phyloP scores from a whole-genome alignment of 2,329 filamentous ascomycete genomes.

The Sporothrix schenckii region DNA sequence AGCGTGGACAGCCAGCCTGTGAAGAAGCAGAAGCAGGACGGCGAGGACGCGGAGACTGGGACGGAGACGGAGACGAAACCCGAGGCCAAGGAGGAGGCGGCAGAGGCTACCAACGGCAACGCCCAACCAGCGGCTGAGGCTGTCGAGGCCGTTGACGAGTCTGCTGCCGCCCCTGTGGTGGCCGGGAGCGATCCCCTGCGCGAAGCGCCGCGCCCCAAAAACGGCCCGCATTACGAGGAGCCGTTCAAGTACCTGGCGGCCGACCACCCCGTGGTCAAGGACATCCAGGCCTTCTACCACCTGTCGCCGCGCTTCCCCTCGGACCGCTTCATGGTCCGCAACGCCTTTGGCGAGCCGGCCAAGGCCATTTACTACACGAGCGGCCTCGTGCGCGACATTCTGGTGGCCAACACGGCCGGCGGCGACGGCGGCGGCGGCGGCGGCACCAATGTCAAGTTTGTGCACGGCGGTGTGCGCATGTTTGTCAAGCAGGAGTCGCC shows the following conservation, averaged over 20 bases:
- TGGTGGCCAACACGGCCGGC: conserved; percentile 83
- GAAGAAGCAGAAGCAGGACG: conserved; percentile 49
- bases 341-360: conserved; percentile 80
- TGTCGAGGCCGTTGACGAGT: conserved; percentile 5
- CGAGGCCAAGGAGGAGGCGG: conserved; percentile 27
- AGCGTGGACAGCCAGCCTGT: conserved; percentile 42
- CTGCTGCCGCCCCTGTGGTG: background rate
- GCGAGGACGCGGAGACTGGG: conserved; percentile 31
- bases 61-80: conserved; percentile 35
- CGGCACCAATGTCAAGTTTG: conserved; percentile 74
- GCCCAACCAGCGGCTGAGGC: conserved; percentile 17
- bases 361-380: conserved; percentile 98
- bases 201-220: conserved; percentile 46
- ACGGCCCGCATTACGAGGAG: conserved; percentile 70
- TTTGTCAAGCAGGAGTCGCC: conserved; percentile 97
- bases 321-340: conserved; percentile 94
- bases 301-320: conserved; percentile 82
- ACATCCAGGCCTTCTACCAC: conserved; percentile 82
- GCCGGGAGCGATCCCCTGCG: conserved; percentile 26
- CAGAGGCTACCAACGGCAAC: conserved; percentile 12
- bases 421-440: conserved; percentile 55
- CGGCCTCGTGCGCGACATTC: conserved; percentile 78
- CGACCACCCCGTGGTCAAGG: conserved; percentile 73
- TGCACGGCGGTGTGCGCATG: conserved; percentile 97
- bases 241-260: conserved; percentile 87